Conservation (phyloP, 2,329 filamentous ascomycete species). For the Sclerotinia subarctica region DNA sequence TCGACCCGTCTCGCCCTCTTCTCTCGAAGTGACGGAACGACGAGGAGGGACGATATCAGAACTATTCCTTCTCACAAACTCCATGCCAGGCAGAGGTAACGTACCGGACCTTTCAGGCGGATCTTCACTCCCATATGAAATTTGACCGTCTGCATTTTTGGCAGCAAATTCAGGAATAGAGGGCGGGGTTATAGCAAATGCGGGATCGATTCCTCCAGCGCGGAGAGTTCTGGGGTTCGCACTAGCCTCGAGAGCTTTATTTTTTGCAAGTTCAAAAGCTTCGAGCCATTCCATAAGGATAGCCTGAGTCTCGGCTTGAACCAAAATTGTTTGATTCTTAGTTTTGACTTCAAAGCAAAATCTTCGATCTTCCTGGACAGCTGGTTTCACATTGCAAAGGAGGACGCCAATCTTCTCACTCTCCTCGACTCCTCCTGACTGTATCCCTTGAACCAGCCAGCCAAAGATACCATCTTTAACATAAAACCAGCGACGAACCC, state of each 20-base stretch:
- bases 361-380: constrained; percentile 85
- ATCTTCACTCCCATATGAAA: constrained; percentile 47
- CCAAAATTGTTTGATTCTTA: constrained; percentile 82
- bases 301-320: constrained; percentile 88
- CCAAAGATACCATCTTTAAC: constrained; percentile 95
- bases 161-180: constrained; percentile 88
- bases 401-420: constrained; percentile 95
- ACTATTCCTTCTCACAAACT: constrained; percentile 60
- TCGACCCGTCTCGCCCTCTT: constrained; percentile 71
- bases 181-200: constrained; percentile 89
- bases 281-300: constrained; percentile 95
- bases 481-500: constrained; percentile 93
- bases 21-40: constrained; percentile 56
- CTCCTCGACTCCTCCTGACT: constrained; percentile 83
- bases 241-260: constrained; percentile 78
- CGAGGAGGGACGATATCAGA: constrained; percentile 62
- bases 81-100: constrained; percentile 62
- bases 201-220: constrained; percentile 60
- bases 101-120: constrained; percentile 59
- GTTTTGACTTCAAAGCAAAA: constrained; percentile 99
- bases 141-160: constrained; percentile 66
- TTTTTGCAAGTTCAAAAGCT: constrained; percentile 90
- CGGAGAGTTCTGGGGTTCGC: constrained; percentile 45
- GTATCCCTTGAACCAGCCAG: constrained; percentile 79
- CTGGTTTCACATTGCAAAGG: constrained; percentile 87